Base-by-base conservation (phyloP, 768 basidiomycete species). In the Auriscalpium microsporum region DNA sequence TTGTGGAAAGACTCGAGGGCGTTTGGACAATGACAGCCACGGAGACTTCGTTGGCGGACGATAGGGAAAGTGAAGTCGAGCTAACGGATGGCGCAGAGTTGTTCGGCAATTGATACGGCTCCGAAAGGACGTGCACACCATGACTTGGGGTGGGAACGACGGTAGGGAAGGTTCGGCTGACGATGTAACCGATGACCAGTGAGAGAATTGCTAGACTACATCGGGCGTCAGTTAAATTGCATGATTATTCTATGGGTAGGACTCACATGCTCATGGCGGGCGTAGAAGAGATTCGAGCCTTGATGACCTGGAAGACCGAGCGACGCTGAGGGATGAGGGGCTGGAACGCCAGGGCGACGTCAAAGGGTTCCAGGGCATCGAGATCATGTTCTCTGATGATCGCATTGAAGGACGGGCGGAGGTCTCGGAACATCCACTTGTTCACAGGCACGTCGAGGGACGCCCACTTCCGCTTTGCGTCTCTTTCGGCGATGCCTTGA, bases 241-340 rank as follows among this genome's bases (percentile, higher is more conserved):
- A 62, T 8, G 44, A 35, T 8, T 48, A 23, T 17, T 52, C 46
- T 52, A 4, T 2, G 7, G 28, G 33, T 55, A 64, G 9, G 44
- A 69, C 83, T n/a, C 73, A 88, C 87, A 89, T 70, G 19, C 84
- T 86, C 48, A 84, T 72, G 37, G 84, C 75, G 63, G 83, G 80
- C 48, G 76, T 72, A 23, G 82, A 74, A 50, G 72, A 73, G n/a
- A 78, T 67, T 56, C 76, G 74, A 45, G 73, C 75, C 35, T 69
- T 69, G 28, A 74, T 56, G 47, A 69, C 65, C 65, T 71, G 77
- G 51, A 52, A 33, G 21, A 55, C 38, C 38, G 46, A 50, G 36
- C 56, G 56, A 28, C 61, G 54, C 38, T 52, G 61, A 11, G 58
- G 58, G 14, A 55, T 53, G 45, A 63, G 54, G 16, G 57, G 47